These are phyloP conservation scores for Lolium rigidum DNA, from an alignment of 176 grass and related monocot genomes.

Conservation along the genomic window DNA sequence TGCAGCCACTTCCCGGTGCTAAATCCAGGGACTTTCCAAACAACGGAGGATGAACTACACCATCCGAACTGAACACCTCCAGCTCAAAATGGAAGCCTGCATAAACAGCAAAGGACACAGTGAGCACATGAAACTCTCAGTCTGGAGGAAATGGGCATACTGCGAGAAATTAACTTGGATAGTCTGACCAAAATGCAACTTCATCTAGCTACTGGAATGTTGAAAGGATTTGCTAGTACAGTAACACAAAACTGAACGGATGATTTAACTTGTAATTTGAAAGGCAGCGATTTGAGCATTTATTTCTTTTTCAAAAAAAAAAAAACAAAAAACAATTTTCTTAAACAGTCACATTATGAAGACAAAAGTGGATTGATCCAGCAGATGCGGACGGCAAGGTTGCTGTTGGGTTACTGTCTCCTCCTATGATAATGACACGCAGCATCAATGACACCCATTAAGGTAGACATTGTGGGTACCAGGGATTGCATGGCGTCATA, in stretches of 20 bases:
- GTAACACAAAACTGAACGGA: too few species aligned
- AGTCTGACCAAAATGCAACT: too few species aligned
- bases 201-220: not conserved
- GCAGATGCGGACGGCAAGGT: too few species aligned
- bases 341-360: not conserved
- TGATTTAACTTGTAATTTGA: too few species aligned
- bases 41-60: too few species aligned
- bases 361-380: too few species aligned
- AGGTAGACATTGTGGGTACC: not conserved
- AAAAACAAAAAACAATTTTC: not conserved
- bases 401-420: not conserved
- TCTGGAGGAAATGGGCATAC: not conserved
- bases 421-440: not conserved
- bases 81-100: too few species aligned
- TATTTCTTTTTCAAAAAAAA: not conserved
- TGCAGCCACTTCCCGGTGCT: too few species aligned
- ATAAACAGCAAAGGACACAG: too few species aligned
- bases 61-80: too few species aligned
- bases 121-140: not conserved
- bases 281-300: not conserved
- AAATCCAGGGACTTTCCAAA: too few species aligned
- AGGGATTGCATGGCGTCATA: not conserved
- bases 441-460: not conserved
- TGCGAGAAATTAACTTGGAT: not conserved
- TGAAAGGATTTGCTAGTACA: too few species aligned